These are phyloP conservation scores for Cryptococcus maquisensis DNA, from an alignment of 1,284 basidiomycete genomes.

Conservation along the genomic window DNA sequence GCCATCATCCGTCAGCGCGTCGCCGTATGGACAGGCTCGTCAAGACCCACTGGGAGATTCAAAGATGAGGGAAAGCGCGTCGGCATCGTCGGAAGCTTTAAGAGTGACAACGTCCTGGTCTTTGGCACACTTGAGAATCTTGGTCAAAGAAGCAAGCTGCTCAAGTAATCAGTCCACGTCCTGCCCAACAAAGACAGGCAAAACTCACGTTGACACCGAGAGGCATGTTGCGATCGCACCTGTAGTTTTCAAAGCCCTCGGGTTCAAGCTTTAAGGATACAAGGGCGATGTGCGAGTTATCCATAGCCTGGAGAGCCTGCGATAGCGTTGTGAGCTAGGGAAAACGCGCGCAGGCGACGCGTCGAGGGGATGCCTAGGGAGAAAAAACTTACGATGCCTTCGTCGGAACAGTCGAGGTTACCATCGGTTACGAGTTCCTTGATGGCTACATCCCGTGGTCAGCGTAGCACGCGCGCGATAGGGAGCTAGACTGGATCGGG, in stretches of 20 bases:
- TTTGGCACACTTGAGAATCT: slow-evolving; percentile 95
- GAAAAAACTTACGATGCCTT: slow-evolving; percentile 70
- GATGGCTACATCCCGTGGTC: slow-evolving; percentile 63
- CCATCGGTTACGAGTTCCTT: slow-evolving; percentile 97
- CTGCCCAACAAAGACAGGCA: background rate
- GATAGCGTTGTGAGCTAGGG: background rate
- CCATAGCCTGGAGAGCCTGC: slow-evolving; percentile 93
- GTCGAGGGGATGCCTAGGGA: background rate
- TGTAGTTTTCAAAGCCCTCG: slow-evolving; percentile 78
- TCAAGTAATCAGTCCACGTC: slow-evolving; percentile 11
- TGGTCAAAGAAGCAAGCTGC: slow-evolving; percentile 75
- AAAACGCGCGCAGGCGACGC: background rate
- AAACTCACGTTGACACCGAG: slow-evolving; percentile 70
- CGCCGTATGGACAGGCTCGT: background rate
- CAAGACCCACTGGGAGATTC: slow-evolving; percentile 73
- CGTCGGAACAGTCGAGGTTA: slow-evolving; percentile 97
- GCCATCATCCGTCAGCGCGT: background rate
- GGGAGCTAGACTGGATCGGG: background rate
- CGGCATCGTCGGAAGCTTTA: slow-evolving; percentile 87
- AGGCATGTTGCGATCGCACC: slow-evolving; percentile 94
- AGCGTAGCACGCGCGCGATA: background rate
- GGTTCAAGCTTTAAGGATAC: slow-evolving; percentile 66
- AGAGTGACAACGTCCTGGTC: slow-evolving; percentile 92
- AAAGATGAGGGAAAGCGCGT: slow-evolving; percentile 83
- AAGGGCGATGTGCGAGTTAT: slow-evolving; percentile 98